Percentiles rank a stretch among this genome's conserved stretches.
Conservation (phyloP, 176 grass and related monocot species). For the Phragmites australis region DNA sequence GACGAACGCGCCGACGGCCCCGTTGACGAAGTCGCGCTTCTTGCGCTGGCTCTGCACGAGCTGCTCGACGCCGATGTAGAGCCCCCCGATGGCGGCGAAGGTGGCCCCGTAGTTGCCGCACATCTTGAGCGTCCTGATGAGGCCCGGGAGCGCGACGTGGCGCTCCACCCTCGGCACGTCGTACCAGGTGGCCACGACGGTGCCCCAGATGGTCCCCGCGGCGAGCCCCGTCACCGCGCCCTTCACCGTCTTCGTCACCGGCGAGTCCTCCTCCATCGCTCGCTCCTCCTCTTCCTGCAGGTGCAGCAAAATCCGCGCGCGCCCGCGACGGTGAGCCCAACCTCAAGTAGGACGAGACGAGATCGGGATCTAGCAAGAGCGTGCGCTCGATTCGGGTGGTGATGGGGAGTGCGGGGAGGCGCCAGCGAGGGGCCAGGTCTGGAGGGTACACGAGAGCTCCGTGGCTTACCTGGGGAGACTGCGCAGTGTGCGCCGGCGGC, state of each 20-base stretch:
- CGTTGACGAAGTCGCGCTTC: slow-evolving; percentile 89
- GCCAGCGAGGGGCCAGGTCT: too few relatives aligned
- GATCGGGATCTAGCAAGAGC: slow-evolving; percentile 47
- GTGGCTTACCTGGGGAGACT: slow-evolving; percentile 28
- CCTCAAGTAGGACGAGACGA: neutral
- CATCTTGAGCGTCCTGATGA: slow-evolving; percentile 93
- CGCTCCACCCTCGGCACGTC: slow-evolving; percentile 98
- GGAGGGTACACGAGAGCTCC: neutral
- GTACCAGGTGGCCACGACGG: slow-evolving; percentile 90
- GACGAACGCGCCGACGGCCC: slow-evolving; percentile 81
- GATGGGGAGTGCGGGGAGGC: neutral
- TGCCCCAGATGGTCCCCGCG: slow-evolving; percentile 83
- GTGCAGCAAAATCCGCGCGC: neutral
- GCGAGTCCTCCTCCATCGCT: slow-evolving; percentile 74
- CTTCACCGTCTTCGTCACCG: slow-evolving; percentile 74
- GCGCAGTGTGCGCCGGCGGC: slow-evolving; percentile 31
- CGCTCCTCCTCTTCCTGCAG: slow-evolving; percentile 20
- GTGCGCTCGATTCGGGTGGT: neutral
- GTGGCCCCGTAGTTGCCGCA: slow-evolving; percentile 85
- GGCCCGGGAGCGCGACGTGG: slow-evolving; percentile 82
- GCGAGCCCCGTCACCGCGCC: slow-evolving; percentile 68
- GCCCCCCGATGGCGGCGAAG: slow-evolving; percentile 84
- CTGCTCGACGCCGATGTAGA: slow-evolving; percentile 93
- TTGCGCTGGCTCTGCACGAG: slow-evolving; percentile 79
- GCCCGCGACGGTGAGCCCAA: neutral